phyloP scores from a whole-genome alignment of 2,329 filamentous ascomycete species.

The Xylariomycetidae sp. region DNA sequence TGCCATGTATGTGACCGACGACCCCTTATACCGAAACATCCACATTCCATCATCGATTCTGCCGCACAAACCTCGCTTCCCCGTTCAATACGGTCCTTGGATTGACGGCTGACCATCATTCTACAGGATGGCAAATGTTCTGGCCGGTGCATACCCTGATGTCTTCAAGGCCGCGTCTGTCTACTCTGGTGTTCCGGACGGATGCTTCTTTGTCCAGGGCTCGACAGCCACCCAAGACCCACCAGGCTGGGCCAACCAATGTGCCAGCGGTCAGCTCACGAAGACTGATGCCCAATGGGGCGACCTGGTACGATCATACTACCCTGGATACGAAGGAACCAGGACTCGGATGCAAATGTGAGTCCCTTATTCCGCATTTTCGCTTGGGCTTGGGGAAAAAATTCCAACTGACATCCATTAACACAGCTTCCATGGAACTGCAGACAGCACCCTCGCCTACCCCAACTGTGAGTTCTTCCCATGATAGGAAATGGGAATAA shows the following conservation, averaged over 20 bases:
- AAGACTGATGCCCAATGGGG: constrained; percentile 37
- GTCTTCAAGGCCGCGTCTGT: constrained; percentile 41
- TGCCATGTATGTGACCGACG: constrained; percentile 22
- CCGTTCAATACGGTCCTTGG: no score
- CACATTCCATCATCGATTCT: no score
- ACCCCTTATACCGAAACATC: no score
- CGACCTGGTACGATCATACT: constrained; percentile 39
- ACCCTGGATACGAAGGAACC: constrained; percentile 43
- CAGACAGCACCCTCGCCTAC: constrained; percentile 33
- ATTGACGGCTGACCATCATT: not conserved
- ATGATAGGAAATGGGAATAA: not conserved
- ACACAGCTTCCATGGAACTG: constrained; percentile 41
- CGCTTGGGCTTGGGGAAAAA: no score
- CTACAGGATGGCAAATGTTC: constrained; percentile 30
- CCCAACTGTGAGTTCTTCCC: constrained; percentile 28
- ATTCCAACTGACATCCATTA: no score
- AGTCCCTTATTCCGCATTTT: constrained; percentile 9
- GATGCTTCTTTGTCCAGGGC: constrained; percentile 25
- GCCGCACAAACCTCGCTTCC: not conserved
- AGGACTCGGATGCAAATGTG: constrained; percentile 35
- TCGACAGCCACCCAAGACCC: constrained; percentile 33
- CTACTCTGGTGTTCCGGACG: constrained; percentile 42
- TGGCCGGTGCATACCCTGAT: constrained; percentile 45
- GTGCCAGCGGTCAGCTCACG: constrained; percentile 44
- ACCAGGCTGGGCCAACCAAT: constrained; percentile 49